A percentile compares a stretch with the other conserved stretches of the same genome.
These are phyloP conservation scores for Didymella pomorum DNA, from an alignment of 2,329 filamentous ascomycete species.

Conservation along the genomic window DNA sequence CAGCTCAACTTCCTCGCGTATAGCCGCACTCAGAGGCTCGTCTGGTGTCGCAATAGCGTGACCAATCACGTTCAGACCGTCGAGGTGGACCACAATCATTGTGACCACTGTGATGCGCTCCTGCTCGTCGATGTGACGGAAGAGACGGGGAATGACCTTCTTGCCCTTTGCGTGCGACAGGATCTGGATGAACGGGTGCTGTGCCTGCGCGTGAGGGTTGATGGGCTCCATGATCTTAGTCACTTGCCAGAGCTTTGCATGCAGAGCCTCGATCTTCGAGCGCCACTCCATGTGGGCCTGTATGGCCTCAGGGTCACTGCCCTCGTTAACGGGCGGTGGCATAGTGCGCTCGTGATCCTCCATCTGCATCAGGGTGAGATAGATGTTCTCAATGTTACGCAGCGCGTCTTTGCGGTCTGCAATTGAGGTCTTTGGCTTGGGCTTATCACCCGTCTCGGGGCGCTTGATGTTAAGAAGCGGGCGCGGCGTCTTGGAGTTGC, in stretches of 20 bases:
- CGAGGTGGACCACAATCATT: slow-evolving; percentile 93
- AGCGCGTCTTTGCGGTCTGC: slow-evolving; percentile 83
- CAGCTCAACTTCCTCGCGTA: slow-evolving; percentile 90
- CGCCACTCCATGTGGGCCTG: slow-evolving; percentile 83
- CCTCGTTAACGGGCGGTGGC: slow-evolving; percentile 71
- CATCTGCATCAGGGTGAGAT: slow-evolving; percentile 87
- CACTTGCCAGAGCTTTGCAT: slow-evolving; percentile 81
- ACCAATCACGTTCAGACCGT: slow-evolving; percentile 88
- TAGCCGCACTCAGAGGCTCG: slow-evolving; percentile 71
- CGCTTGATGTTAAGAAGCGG: slow-evolving; percentile 95
- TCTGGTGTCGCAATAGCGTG: slow-evolving; percentile 77
- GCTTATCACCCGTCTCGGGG: slow-evolving; percentile 68
- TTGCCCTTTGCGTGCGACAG: slow-evolving; percentile 95
- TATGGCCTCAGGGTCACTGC: slow-evolving; percentile 71
- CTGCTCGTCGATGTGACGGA: slow-evolving; percentile 89
- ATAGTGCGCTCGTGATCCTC: slow-evolving; percentile 90
- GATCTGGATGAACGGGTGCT: slow-evolving; percentile 95
- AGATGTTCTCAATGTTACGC: slow-evolving; percentile 87
- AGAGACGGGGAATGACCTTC: slow-evolving; percentile 92
- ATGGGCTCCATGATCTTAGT: slow-evolving; percentile 95
- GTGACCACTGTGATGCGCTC: slow-evolving; percentile 95
- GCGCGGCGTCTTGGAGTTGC: slow-evolving; percentile 97
- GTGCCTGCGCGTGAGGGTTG: slow-evolving; percentile 64
- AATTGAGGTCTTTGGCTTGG: slow-evolving; percentile 59
- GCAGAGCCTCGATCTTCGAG: slow-evolving; percentile 73